Base-by-base conservation (phyloP, 805 yeast species). In the Ogataea pini region DNA sequence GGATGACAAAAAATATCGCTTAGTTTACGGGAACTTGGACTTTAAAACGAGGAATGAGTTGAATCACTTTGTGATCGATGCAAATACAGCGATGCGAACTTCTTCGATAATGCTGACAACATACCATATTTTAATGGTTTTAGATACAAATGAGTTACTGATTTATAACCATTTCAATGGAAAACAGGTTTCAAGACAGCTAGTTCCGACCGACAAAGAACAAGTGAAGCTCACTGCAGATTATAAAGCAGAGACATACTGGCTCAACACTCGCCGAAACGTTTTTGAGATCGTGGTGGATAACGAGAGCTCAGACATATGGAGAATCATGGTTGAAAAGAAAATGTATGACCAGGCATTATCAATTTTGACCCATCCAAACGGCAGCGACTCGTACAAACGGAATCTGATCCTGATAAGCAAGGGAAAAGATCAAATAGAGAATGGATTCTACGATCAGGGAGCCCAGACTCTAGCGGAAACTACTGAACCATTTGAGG, bases 281-380 rank as follows among this genome's bases (percentile, higher is more conserved):
- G 80, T 94, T 8, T 86, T 77, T 61, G 99, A 94, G 62, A 67
- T 94, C 6, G 74, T 85, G 8, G 71, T 88, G 10, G 76, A 76
- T 29, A 77, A 85, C 59, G 97, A 92, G 63, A 72, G 82, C 4
- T 70, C 76, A 4, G 86, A 86, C 20, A 82, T 91, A 2, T 89
- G 97, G 96, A 78, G 77, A 45, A 70, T 79, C 0, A 64, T 83
- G 58, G 61, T 83, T n/a, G 74, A 73, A 3, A 71, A 71, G 43
- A 64, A 71, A 7, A 67, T 78, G 48, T 92, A 75, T 64, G 87
- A 84, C 14, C 80, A 79, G 38, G 96, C 97, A 0, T 68, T 88
- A 40, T 54, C 62, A 1, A 62, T 80, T 13, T 62, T 68, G 9
- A 34, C 36, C 19, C 19, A 44, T 16, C 52, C 69, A 14, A 55